phyloP scores from a whole-genome alignment of 345 rosid genomes.

The Crucihimalaya himalaica region DNA sequence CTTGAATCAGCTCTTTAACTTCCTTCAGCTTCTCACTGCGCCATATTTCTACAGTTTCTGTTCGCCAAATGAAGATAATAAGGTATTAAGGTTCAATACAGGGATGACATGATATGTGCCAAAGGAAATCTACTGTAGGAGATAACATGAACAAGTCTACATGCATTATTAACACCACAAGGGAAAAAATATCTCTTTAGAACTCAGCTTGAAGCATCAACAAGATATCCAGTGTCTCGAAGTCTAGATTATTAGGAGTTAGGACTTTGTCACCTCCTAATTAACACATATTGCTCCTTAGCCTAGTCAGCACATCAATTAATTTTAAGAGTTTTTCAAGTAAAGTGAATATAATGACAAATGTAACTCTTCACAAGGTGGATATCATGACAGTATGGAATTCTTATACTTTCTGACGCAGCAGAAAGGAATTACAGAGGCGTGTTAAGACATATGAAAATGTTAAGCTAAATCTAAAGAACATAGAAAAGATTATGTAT shows the following conservation, averaged over 20 bases:
- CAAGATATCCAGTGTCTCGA: neutral
- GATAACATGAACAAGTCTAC: constrained; percentile 14
- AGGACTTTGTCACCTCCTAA: neutral
- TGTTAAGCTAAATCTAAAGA: neutral
- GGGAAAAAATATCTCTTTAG: neutral
- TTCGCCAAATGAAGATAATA: constrained; percentile 37
- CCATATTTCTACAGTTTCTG: constrained; percentile 92
- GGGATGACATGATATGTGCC: constrained; percentile 2
- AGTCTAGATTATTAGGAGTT: neutral
- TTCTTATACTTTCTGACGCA: neutral
- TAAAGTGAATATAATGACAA: neutral
- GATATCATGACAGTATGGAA: neutral
- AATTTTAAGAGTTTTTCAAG: neutral
- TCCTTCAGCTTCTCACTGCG: constrained; percentile 76
- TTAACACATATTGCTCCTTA: neutral
- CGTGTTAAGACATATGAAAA: neutral
- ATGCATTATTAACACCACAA: neutral
- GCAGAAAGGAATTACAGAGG: neutral
- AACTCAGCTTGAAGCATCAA: neutral
- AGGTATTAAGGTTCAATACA: constrained; percentile 18
- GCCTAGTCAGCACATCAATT: neutral
- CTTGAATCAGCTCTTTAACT: constrained; percentile 54
- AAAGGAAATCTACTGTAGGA: neutral
- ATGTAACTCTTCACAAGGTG: neutral
- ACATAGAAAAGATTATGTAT: neutral